Evolutionary conservation across 2,329 filamentous ascomycete species (phyloP), one percentile per base, ranked within the genome.

Genomic region (Fonsecaea multimorphosa): DNA sequence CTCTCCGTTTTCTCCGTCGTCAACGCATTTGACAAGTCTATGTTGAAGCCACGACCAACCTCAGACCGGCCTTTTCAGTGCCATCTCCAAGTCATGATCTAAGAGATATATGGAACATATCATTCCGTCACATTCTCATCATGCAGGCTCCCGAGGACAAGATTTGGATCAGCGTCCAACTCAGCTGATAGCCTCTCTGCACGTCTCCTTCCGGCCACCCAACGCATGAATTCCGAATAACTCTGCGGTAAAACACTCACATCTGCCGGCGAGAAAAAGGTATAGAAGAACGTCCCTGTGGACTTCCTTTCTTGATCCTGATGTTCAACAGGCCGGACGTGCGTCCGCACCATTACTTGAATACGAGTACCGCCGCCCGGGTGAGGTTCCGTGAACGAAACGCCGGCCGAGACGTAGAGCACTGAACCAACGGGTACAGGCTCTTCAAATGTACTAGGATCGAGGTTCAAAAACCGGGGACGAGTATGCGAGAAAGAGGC

Each of bases 271-370:
- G 91, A 87, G 61, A 84, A 81, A 74, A 91, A 91, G 0, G 89
- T 91, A 74, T 92, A 92, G 72, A 91, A 90, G 79, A 92, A 92
- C 72, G 90, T 88, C 3, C 90, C 90, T 0, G 89, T 91, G 2
- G 88, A 85, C 73, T 86, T 88, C 27, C 86, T 85, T 31, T 71
- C 69, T 24, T 67, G 53, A 56, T 83, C 83, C 5, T 87, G 88
- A 72, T 91, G 88, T 77, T 91, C 89, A 32, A 92, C 87, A 73
- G 91, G 86, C 22, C 89, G 81, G 14, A 92, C 89, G 74, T 90
- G 90, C 36, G 87, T 88, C 74, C 91, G 88, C 14, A 92, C 87
- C 7, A 89, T 85, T 9, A 92, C 86, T 72, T 91, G 89, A 9
- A 92, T 84, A 52, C 88, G 83, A 22, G 86, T 89, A 80, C 82